Base-by-base conservation (phyloP, 2,329 filamentous ascomycete genomes). In the Lecanicillium sp. region DNA sequence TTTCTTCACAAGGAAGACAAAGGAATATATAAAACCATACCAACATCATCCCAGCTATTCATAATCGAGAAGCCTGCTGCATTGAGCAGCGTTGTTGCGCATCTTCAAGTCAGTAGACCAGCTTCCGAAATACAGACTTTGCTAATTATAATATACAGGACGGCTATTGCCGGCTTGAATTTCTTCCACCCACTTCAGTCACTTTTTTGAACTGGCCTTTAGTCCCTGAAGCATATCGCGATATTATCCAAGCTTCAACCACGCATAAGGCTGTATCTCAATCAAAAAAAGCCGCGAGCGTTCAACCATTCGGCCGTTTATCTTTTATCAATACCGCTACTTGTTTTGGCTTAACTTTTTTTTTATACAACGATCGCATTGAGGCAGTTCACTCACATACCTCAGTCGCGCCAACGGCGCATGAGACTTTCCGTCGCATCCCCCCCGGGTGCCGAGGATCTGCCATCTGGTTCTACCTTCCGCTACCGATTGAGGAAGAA, bases 281-380 rank as follows among this genome's bases (percentile, higher is more conserved):
- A 21, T 1, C 27, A 20, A 9, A 10, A 17, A 37, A 38, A 35
- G 41, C 41, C 2, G 21, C 2, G 17, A n/a, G 2, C 10, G 30
- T 38, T 8, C 43, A 45, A 24, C 32, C 23, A 4, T 38, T 35
- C 30, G 20, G 33, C 33, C 43, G 30, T 9, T 19, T 45, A 7
- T 45, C 23, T 32, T 38, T 45, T 11, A 32, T 45, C 14, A 10
- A 45, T 23, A 45, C 43, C 5, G 23, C 33, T 32, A 21, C 14
- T n/a, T 45, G 43, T 38, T 45, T 38, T 23, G 43, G 43, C 2
- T 15, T 45, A 6, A 45, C 43, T 1, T 38, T 45, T 15, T 42
- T 42, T 14, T 4, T 37, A 15, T n/a, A 29, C 5, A 21, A 17
- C 15, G 10, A 30, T 20, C 17, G 17, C 6, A 32, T 45, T 7